Evolutionary conservation across 768 basidiomycete genomes (phyloP).

Genomic region (Basidioascus undulatus): DNA sequence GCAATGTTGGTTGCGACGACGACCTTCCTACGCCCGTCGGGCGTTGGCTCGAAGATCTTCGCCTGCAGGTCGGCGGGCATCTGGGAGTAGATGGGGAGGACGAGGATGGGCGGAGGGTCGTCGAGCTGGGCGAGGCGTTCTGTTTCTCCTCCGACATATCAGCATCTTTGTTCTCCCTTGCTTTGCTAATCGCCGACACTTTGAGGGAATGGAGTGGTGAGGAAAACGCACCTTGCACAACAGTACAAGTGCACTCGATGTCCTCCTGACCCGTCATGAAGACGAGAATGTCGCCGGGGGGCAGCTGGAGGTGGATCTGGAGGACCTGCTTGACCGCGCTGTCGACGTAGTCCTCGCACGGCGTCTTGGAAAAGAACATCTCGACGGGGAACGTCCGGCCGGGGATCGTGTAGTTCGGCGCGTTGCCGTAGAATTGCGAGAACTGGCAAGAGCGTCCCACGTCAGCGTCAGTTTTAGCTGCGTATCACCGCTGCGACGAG

Average conservation of each 20-base stretch:
- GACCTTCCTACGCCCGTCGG: constrained; percentile 82
- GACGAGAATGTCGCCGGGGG: constrained; percentile 81
- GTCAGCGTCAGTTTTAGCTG: background rate
- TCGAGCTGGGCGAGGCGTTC: constrained; percentile 83
- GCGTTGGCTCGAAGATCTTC: constrained; percentile 84
- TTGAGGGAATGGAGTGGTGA: background rate
- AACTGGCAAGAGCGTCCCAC: constrained; percentile 31
- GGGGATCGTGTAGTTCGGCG: constrained; percentile 80
- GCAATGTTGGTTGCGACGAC: constrained; percentile 98
- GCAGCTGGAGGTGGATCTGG: constrained; percentile 80
- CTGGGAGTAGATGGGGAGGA: constrained; percentile 96
- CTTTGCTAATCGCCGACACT: background rate
- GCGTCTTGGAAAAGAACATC: constrained; percentile 82
- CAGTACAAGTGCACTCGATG: constrained; percentile 89
- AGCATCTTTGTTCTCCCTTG: too few species aligned
- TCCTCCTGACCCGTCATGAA: constrained; percentile 99
- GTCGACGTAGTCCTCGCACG: constrained; percentile 98
- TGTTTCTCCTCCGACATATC: constrained; percentile 17
- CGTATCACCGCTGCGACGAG: background rate
- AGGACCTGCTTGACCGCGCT: constrained; percentile 93
- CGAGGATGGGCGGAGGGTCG: constrained; percentile 60
- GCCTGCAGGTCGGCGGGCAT: constrained; percentile 99
- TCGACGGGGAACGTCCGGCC: constrained; percentile 95
- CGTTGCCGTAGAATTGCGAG: constrained; percentile 81
- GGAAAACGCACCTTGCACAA: constrained; percentile 44